Evolutionary conservation across 139 green algal species (phyloP).

Genomic region (Chlorella sp.): DNA sequence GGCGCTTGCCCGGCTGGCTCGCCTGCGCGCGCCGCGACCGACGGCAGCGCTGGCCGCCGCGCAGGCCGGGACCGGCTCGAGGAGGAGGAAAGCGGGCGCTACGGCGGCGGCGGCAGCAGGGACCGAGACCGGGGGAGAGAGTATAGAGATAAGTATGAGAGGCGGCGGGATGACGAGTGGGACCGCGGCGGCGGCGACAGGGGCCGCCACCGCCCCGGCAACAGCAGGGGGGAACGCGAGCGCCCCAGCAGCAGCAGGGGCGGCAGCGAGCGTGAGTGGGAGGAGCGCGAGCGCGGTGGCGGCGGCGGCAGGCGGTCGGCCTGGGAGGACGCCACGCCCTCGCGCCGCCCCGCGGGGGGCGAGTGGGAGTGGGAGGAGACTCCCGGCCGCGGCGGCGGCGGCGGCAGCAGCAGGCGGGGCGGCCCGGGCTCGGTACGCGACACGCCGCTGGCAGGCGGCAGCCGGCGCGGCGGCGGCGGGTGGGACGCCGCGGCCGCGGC

Average conservation of each 20-base stretch:
- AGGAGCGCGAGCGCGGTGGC: constrained; percentile 3
- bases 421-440: constrained; percentile 20
- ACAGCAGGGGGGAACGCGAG: too few species aligned
- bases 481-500: constrained; percentile 23
- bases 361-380: constrained; percentile 77
- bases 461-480: constrained; percentile 12
- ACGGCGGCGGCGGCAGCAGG: constrained; percentile 1
- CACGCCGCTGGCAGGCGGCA: constrained; percentile 24
- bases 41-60: too few species aligned
- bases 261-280: neutral
- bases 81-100: neutral
- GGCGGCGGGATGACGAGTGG: too few species aligned
- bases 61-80: too few species aligned
- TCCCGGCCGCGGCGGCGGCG: constrained; percentile 26
- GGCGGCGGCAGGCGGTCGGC: neutral
- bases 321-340: constrained; percentile 44
- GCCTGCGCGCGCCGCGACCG: too few species aligned
- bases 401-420: neutral
- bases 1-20: too few species aligned
- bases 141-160: neutral
- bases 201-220: too few species aligned
- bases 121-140: neutral
- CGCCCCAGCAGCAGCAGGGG: neutral
- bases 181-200: too few species aligned
- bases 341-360: constrained; percentile 17